These are phyloP conservation scores for Aspergillus taichungensis DNA, from an alignment of 495 filamentous ascomycete species.

Conservation along the genomic window DNA sequence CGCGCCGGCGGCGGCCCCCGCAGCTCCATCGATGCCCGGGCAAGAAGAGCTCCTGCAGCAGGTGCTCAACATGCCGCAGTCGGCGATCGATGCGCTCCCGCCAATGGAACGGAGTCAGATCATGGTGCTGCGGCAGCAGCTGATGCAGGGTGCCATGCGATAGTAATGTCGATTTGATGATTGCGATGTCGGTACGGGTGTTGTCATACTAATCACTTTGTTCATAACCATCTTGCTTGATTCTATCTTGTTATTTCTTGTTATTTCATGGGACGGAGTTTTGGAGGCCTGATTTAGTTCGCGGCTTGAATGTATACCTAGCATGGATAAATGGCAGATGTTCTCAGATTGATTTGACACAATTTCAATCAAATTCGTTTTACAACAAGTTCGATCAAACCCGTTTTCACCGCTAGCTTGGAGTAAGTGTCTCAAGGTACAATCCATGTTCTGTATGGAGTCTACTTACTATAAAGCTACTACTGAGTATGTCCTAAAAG, in stretches of 20 bases:
- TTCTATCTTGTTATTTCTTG: not conserved
- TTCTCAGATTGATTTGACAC: too few relatives aligned
- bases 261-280: too few relatives aligned
- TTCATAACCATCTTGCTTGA: not conserved
- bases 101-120: constrained; percentile 68
- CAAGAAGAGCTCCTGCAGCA: constrained; percentile 64
- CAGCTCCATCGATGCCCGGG: constrained; percentile 37
- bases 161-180: constrained; percentile 8
- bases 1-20: constrained; percentile 31
- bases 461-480: too few relatives aligned
- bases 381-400: too few relatives aligned
- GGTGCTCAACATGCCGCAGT: constrained; percentile 65
- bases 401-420: too few relatives aligned
- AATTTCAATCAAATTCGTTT: too few relatives aligned
- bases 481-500: too few relatives aligned
- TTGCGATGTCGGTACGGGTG: not conserved
- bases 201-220: not conserved
- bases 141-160: constrained; percentile 40
- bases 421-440: too few relatives aligned
- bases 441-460: too few relatives aligned
- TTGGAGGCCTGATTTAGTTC: too few relatives aligned
- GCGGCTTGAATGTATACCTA: too few relatives aligned
- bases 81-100: constrained; percentile 65
- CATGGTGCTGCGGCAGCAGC: constrained; percentile 54
- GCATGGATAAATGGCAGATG: too few relatives aligned